Conservation (phyloP, 2,329 filamentous ascomycete genomes). For the Curvularia hawaiiensis region DNA sequence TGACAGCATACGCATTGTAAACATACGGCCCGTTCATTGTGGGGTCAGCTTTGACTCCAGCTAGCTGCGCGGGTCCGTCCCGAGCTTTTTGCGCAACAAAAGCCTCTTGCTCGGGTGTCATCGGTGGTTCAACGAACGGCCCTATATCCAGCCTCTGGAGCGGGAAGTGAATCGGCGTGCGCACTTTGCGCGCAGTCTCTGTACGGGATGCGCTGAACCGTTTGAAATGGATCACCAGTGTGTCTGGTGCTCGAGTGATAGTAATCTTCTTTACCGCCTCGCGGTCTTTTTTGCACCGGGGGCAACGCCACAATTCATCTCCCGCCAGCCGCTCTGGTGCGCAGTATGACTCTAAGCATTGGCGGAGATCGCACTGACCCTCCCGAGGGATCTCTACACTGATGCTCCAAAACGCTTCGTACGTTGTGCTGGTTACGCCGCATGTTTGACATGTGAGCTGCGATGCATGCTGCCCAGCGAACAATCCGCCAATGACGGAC, state of each 20-base stretch:
- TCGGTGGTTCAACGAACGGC: constrained; percentile 62
- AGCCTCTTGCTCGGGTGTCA: constrained; percentile 46
- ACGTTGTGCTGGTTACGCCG: constrained; percentile 67
- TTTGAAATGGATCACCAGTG: constrained; percentile 79
- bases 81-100: constrained; percentile 34
- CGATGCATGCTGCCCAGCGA: constrained; percentile 73
- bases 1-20: constrained; percentile 87
- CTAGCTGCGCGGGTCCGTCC: constrained; percentile 35
- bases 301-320: constrained; percentile 74
- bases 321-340: constrained; percentile 69
- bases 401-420: constrained; percentile 73
- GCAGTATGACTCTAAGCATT: constrained; percentile 73
- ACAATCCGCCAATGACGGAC: constrained; percentile 80
- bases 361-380: constrained; percentile 65
- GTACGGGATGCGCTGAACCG: constrained; percentile 65
- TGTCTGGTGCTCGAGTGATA: constrained; percentile 77
- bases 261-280: constrained; percentile 72
- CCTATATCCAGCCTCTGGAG: constrained; percentile 70
- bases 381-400: constrained; percentile 71
- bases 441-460: constrained; percentile 66
- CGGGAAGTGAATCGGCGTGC: constrained; percentile 76
- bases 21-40: constrained; percentile 63
- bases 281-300: constrained; percentile 71
- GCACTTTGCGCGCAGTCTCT: constrained; percentile 68
- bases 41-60: constrained; percentile 46